Percentiles rank a stretch among this genome's conserved stretches.
Conservation (phyloP, 139 green algal genomes). For the Chlorella ohadii region DNA sequence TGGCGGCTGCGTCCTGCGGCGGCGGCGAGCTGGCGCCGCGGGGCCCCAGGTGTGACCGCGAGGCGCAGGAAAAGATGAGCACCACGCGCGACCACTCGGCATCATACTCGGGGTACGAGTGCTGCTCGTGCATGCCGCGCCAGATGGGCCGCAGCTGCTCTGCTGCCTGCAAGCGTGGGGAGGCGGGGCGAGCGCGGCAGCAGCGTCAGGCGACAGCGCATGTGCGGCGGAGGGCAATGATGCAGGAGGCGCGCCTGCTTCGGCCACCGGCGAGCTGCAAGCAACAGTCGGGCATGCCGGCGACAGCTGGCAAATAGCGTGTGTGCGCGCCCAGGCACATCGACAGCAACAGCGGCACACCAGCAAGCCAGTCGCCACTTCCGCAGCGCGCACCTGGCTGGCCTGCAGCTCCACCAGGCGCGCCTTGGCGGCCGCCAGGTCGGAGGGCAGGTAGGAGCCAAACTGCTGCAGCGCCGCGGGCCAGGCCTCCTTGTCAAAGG, state of each 20-base stretch:
- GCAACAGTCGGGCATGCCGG: too few relatives aligned
- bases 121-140: slow-evolving; percentile 45
- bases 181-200: not conserved
- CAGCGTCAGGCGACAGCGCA: not conserved
- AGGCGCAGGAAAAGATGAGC: slow-evolving; percentile 19
- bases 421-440: slow-evolving; percentile 32
- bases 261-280: too few relatives aligned
- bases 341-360: too few relatives aligned
- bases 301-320: too few relatives aligned
- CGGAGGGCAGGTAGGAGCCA: slow-evolving; percentile 50
- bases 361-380: too few relatives aligned
- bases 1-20: slow-evolving; percentile 1
- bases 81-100: slow-evolving; percentile 44
- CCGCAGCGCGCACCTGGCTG: not conserved
- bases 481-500: slow-evolving; percentile 56
- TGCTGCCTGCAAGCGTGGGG: not conserved
- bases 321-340: too few relatives aligned
- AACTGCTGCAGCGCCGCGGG: slow-evolving; percentile 58
- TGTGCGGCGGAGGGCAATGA: too few relatives aligned
- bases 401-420: slow-evolving; percentile 48
- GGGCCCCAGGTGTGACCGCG: slow-evolving; percentile 10
- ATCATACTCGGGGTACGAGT: slow-evolving; percentile 52
- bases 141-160: slow-evolving; percentile 50
- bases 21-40: not conserved
- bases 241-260: too few relatives aligned